Evolutionary conservation across 345 rosid species (phyloP).

Genomic region (Isatis tinctoria): DNA sequence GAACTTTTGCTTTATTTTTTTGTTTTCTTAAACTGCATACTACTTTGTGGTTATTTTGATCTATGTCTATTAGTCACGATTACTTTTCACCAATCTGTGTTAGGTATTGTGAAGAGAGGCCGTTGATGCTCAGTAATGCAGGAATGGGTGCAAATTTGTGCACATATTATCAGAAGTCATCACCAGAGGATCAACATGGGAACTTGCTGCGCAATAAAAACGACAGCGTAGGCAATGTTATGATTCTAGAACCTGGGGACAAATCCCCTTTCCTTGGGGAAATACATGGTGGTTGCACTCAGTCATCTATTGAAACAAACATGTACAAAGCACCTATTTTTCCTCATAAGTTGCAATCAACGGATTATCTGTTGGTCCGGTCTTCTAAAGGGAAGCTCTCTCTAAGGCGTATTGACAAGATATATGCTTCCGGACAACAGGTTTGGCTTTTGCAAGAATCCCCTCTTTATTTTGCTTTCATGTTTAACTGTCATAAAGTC

Average conservation of each 20-base stretch:
- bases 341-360: slow-evolving; percentile 71
- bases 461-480: slow-evolving; percentile 3
- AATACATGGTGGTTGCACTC: slow-evolving; percentile 68
- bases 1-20: neutral
- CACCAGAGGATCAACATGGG: slow-evolving; percentile 69
- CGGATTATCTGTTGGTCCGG: slow-evolving; percentile 86
- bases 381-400: slow-evolving; percentile 95
- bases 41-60: slow-evolving; percentile 4
- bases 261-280: slow-evolving; percentile 98
- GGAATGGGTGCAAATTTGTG: slow-evolving; percentile 98
- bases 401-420: slow-evolving; percentile 81
- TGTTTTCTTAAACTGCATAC: neutral
- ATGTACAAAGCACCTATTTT: slow-evolving; percentile 93
- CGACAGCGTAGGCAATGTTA: slow-evolving; percentile 59
- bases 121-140: slow-evolving; percentile 71
- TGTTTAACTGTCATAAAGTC: neutral
- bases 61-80: neutral
- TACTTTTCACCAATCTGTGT: slow-evolving; percentile 14
- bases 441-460: slow-evolving; percentile 37
- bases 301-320: slow-evolving; percentile 86
- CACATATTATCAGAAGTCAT: slow-evolving; percentile 86
- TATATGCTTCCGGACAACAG: slow-evolving; percentile 89
- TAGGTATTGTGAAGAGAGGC: slow-evolving; percentile 97
- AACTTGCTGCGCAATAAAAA: slow-evolving; percentile 47
- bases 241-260: slow-evolving; percentile 72